Evolutionary conservation across 2,329 filamentous ascomycete species (phyloP).

Genomic region (Gremmenia infestans): DNA sequence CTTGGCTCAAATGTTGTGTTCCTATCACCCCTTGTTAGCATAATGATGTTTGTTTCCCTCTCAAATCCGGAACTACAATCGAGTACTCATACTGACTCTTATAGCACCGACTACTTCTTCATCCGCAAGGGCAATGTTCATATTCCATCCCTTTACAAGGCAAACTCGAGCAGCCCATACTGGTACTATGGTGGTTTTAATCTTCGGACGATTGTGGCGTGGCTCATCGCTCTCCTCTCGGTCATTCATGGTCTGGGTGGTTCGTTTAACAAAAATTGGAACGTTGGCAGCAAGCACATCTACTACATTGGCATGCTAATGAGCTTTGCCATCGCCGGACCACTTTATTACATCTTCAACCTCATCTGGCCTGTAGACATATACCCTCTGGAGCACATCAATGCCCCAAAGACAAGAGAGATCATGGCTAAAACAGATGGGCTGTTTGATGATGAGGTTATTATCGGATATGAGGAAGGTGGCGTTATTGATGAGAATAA

Average conservation of each 20-base stretch:
- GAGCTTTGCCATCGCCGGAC: too few species aligned
- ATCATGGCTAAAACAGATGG: too few species aligned
- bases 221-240: not conserved
- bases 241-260: not conserved
- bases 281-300: too few species aligned
- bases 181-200: not conserved
- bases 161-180: not conserved
- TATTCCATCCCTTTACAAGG: not conserved
- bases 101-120: conserved; percentile 17
- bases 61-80: conserved; percentile 13
- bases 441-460: too few species aligned
- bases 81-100: conserved; percentile 15
- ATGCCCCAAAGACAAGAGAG: too few species aligned
- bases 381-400: too few species aligned
- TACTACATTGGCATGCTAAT: too few species aligned
- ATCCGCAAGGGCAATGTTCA: not conserved
- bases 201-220: not conserved
- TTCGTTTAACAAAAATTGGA: too few species aligned
- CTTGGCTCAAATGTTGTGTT: conserved; percentile 61
- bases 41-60: conserved; percentile 24
- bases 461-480: too few species aligned
- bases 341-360: too few species aligned
- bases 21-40: conserved; percentile 42
- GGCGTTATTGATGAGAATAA: too few species aligned
- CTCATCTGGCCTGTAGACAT: too few species aligned